These are phyloP conservation scores for Pelargonium exstipulatum DNA, from an alignment of 441 rosid species.

Conservation along the genomic window DNA sequence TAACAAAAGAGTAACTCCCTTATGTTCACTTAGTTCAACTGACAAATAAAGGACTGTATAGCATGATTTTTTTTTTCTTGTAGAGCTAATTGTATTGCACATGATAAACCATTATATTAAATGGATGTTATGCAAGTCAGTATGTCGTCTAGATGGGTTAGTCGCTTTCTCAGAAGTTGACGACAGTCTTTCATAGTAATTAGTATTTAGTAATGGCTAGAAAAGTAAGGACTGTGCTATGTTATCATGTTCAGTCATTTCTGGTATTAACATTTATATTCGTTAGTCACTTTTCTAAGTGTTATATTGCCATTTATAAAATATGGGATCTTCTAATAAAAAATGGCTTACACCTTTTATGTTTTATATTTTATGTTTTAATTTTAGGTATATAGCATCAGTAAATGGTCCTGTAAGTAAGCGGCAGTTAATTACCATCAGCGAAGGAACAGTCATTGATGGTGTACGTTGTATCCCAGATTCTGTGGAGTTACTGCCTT, in stretches of 20 bases:
- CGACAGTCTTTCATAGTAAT: too few species aligned
- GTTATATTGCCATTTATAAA: constrained; percentile 9
- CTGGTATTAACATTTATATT: background rate
- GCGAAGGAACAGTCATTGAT: constrained; percentile 63
- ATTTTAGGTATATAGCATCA: constrained; percentile 68
- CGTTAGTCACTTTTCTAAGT: background rate
- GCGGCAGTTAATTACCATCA: constrained; percentile 56
- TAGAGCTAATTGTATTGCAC: background rate
- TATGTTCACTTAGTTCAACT: background rate
- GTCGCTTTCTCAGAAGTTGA: too few species aligned
- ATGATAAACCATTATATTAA: too few species aligned
- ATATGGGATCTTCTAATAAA: background rate
- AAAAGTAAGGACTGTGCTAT: too few species aligned
- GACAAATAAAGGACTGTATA: background rate
- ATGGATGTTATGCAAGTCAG: too few species aligned
- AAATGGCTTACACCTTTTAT: constrained; percentile 8
- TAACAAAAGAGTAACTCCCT: constrained; percentile 61
- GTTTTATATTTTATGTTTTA: constrained; percentile 1
- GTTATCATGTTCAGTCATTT: too few species aligned
- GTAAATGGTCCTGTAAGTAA: constrained; percentile 58
- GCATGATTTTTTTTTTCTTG: background rate
- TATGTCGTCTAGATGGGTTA: too few species aligned
- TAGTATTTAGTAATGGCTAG: too few species aligned
- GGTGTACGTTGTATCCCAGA: constrained; percentile 79
- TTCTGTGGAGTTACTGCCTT: constrained; percentile 73